Base-by-base conservation (phyloP, 768 basidiomycete species). In the Floccularia luteovirens region DNA sequence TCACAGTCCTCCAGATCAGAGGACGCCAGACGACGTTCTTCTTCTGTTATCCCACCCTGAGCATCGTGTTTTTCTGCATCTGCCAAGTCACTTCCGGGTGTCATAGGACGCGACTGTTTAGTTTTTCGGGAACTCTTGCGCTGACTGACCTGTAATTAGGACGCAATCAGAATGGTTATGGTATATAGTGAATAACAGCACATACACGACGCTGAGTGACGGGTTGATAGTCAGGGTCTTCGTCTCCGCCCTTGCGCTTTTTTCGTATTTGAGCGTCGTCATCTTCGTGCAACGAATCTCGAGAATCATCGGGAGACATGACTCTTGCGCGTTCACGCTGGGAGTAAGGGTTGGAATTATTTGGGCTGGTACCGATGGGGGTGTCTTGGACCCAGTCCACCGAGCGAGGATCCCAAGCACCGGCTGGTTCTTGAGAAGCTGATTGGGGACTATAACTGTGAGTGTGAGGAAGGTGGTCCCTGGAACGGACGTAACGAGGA, bases 1-100 rank as follows among this genome's bases (percentile, higher is more conserved):
- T 74, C 72, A 47, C 79, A 87, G 43, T 89, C 88, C 21, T 88
- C 86, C 45, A 90, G 63, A 66, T 90, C 88, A 16, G 88, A 89
- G 13, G 86, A 85, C 8, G 63, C 59, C 10, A 74, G 62, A 27
- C 62, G 60, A 22, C 69, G 70, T 23, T 77, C 74, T 41, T 70
- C 67, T 24, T 54, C 59, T 34, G 56, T 42, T 4, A 47, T 46
- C 37, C 44, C 48, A 52, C 62, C 39, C 47, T 62, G 40, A 48
- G 58, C 51, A 52, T 55, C 41, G 31, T 33, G 42, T 40, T 47
- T 47, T 51, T 31, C 53, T 42, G 50, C 42, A 19, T 63, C 51
- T 7, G 54, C 43, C 16, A 57, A 27, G 43, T 56, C 50, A 43
- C 45, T 45, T 31, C 46, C 34, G 31, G 60, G 58, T 22, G 62